These are phyloP conservation scores for Lyophyllum decastes DNA, from an alignment of 768 basidiomycete species.

Conservation along the genomic window DNA sequence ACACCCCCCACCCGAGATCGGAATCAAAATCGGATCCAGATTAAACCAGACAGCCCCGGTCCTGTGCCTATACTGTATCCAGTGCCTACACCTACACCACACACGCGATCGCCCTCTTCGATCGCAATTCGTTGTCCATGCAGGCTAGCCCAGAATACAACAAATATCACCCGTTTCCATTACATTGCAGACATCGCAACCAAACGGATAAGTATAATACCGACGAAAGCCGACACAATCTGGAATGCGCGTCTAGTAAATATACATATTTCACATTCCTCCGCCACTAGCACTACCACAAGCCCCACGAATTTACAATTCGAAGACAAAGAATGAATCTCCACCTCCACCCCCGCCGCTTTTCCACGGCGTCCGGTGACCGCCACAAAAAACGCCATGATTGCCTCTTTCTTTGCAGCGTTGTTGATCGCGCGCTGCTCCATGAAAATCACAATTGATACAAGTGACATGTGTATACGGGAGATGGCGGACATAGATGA, in stretches of 20 bases:
- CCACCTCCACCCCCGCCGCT: background rate
- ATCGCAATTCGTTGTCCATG: background rate
- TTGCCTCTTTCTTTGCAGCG: too few species aligned
- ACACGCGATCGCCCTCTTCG: background rate
- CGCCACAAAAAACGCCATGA: too few species aligned
- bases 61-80: background rate
- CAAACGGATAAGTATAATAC: background rate
- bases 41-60: background rate
- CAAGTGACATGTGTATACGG: background rate
- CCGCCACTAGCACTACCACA: background rate
- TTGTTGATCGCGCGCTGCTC: background rate
- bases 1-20: slow-evolving; percentile 2
- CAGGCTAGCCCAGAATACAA: background rate
- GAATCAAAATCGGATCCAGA: background rate
- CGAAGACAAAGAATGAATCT: background rate
- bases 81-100: background rate
- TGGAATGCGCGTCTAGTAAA: background rate
- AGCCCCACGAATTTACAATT: background rate
- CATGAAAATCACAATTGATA: background rate
- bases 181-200: background rate
- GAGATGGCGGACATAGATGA: slow-evolving; percentile 5
- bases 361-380: background rate
- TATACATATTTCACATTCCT: background rate
- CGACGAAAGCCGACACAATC: background rate
- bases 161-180: background rate